These are phyloP conservation scores for Trypanosoma caninum DNA, from an alignment of 208 protist genomes.

Conservation along the genomic window DNA sequence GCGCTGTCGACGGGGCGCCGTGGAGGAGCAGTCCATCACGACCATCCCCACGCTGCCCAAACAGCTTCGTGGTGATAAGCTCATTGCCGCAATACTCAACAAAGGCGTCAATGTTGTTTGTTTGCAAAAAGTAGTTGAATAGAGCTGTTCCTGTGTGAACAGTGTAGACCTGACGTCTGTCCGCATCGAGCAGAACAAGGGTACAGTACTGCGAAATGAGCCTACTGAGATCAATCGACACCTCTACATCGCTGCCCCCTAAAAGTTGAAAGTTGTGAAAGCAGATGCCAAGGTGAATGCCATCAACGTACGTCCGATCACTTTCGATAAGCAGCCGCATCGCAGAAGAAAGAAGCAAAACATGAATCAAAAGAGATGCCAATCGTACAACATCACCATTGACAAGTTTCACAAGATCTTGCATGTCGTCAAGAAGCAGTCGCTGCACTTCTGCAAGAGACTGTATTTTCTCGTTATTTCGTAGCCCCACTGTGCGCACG, in stretches of 20 bases:
- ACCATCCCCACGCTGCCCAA: constrained; percentile 42
- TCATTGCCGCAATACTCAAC: constrained; percentile 67
- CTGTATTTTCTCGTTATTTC: constrained; percentile 38
- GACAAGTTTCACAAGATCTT: constrained; percentile 48
- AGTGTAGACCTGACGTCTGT: constrained; percentile 24
- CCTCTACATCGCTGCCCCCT: constrained; percentile 42
- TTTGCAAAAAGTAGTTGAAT: constrained; percentile 73
- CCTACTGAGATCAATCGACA: constrained; percentile 53
- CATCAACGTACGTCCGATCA: constrained; percentile 59
- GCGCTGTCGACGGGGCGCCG: constrained; percentile 30
- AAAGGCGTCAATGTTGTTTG: constrained; percentile 50
- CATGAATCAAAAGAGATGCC: constrained; percentile 67
- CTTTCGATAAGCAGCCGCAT: constrained; percentile 67
- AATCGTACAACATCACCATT: constrained; percentile 59
- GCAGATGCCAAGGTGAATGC: constrained; percentile 71
- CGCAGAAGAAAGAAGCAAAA: constrained; percentile 60
- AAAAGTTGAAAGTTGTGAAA: constrained; percentile 56
- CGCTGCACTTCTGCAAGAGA: constrained; percentile 56
- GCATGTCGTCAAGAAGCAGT: constrained; percentile 66
- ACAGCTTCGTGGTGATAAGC: constrained; percentile 43
- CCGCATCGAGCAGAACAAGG: constrained; percentile 49
- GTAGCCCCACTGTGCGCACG: constrained; percentile 16
- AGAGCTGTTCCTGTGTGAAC: constrained; percentile 44
- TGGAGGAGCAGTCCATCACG: constrained; percentile 33
- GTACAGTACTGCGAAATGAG: constrained; percentile 57